These are phyloP conservation scores for Flueggea neowawraea DNA, from an alignment of 441 rosid genomes.

Conservation along the genomic window DNA sequence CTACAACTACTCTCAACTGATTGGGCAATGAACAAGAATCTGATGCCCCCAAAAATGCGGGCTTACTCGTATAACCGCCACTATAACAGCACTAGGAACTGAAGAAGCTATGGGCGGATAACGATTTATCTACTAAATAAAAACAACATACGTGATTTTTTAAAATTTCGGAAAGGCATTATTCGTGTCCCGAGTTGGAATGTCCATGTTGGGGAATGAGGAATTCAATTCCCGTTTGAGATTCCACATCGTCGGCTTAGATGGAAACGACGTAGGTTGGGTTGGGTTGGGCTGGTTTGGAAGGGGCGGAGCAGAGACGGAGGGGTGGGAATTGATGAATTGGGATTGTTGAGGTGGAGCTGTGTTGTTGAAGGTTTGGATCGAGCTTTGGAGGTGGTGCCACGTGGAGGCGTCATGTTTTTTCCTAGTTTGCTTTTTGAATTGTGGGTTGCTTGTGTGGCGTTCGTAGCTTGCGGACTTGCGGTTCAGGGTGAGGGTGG, in stretches of 20 bases:
- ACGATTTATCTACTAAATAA: conserved; percentile 4
- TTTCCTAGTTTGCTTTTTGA: too few species aligned
- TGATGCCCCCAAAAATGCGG: conserved; percentile 8
- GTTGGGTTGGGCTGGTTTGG: not conserved
- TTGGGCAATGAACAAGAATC: conserved; percentile 18
- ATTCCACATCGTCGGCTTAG: not conserved
- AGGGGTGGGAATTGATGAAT: too few species aligned
- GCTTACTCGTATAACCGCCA: too few species aligned
- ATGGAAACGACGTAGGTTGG: not conserved
- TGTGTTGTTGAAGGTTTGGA: too few species aligned
- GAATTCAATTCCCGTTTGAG: not conserved
- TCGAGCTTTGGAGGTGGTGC: not conserved
- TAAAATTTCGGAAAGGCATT: not conserved
- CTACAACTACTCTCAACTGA: not conserved
- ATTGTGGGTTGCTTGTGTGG: too few species aligned
- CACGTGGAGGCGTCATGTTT: not conserved
- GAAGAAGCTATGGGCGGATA: not conserved
- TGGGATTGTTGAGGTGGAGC: too few species aligned
- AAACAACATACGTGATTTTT: not conserved
- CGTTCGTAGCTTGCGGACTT: too few species aligned
- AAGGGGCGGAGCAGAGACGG: not conserved
- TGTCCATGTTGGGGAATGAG: conserved; percentile 4
- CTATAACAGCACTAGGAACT: not conserved
- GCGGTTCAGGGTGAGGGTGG: too few species aligned
- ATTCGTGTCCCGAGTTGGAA: conserved; percentile 12